phyloP scores from a whole-genome alignment of 495 filamentous ascomycete species.

The Penicillium verhagenii region DNA sequence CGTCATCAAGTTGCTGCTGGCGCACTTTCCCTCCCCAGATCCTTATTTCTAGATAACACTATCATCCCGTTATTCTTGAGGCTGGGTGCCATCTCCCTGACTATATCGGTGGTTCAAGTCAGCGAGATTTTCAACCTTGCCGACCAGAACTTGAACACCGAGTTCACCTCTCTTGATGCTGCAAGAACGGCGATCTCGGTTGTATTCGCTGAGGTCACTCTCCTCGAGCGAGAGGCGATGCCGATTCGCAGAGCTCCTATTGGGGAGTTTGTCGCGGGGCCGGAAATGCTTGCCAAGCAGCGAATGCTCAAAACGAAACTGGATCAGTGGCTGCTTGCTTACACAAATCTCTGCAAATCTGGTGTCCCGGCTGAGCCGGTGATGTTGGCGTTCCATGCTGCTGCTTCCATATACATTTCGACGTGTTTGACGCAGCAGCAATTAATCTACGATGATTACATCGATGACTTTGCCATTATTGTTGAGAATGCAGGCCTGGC shows the following conservation, averaged over 20 bases:
- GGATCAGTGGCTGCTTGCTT: conserved; percentile 5
- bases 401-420: conserved; percentile 14
- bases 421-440: conserved; percentile 8
- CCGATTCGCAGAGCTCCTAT: background rate
- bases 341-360: background rate
- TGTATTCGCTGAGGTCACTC: conserved; percentile 14
- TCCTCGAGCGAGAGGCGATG: conserved; percentile 17
- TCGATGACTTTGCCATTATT: conserved; percentile 22
- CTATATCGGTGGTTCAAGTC: conserved; percentile 13
- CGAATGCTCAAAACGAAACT: conserved; percentile 4
- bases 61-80: conserved; percentile 26
- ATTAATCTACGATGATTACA: conserved; percentile 18
- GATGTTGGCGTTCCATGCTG: conserved; percentile 9
- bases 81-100: conserved; percentile 17
- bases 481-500: conserved; percentile 23
- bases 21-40: background rate
- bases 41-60: conserved; percentile 16
- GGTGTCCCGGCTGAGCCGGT: conserved; percentile 4
- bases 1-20: conserved; percentile 11
- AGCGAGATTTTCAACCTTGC: conserved; percentile 12
- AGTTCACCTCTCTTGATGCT: conserved; percentile 15
- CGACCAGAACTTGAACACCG: background rate
- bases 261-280: background rate
- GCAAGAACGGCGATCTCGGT: conserved; percentile 13
- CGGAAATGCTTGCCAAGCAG: conserved; percentile 9